These are phyloP conservation scores for Suillus sp. DNA, from an alignment of 768 basidiomycete genomes.

Conservation along the genomic window DNA sequence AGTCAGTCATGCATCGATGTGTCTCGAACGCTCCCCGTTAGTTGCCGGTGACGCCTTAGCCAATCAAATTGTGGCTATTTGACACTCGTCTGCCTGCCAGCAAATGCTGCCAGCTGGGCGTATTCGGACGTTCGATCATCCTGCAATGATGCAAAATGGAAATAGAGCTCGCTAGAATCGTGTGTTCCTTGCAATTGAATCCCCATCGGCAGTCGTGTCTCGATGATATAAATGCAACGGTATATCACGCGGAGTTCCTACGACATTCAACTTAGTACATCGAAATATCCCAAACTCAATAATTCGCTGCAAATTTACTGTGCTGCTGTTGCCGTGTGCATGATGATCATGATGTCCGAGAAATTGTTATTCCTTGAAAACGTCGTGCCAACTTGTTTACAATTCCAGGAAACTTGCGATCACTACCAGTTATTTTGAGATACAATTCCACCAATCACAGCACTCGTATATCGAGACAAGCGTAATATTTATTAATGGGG, in stretches of 20 bases:
- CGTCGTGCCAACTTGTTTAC: background rate
- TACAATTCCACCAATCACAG: background rate
- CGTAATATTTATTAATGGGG: no score
- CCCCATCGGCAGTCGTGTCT: no score
- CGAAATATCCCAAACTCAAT: background rate
- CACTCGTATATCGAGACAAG: background rate
- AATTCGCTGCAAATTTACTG: background rate
- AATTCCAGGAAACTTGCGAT: background rate
- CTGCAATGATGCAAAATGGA: background rate
- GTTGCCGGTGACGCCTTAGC: background rate
- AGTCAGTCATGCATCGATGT: background rate
- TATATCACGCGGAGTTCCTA: background rate
- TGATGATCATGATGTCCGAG: background rate
- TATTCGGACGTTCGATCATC: background rate
- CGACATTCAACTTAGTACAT: background rate
- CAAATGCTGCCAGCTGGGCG: background rate
- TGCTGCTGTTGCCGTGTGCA: background rate
- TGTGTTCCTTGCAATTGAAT: no score
- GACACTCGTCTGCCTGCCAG: background rate
- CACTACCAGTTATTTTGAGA: background rate
- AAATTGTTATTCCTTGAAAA: background rate
- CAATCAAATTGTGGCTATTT: conserved; percentile 2
- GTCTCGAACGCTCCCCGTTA: background rate
- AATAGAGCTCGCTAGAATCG: background rate
- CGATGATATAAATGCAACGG: no score